Evolutionary conservation across 176 grass and related monocot genomes (phyloP), one percentile per base, ranked within the genome.

Genomic region (Aegilops bicornis): DNA sequence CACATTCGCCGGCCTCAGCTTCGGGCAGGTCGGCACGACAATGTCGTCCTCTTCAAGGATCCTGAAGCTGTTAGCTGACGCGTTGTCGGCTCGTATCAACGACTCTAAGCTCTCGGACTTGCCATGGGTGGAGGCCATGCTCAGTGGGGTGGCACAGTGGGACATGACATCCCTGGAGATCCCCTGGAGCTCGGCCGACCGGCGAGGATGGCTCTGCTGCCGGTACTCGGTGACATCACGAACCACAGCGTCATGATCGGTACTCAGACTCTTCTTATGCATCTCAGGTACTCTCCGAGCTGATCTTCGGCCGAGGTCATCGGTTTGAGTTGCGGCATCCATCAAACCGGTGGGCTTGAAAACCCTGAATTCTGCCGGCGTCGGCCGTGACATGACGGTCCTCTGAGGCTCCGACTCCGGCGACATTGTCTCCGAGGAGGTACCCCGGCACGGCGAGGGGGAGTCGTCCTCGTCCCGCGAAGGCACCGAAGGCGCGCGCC

Each of bases 241-340:
- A 83, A 87, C 37, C 6, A 86, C 37, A 3, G 87, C 62, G 73
- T 86, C 73, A 17, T 92, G 84, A 62, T 94, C 88, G 0, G 86
- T 81, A 24, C 89, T 81, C 54, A 85, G 47, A 19, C 86, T 87
- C 85, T 90, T 79, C 70, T 86, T 77, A 20, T 85, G 89, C 36
- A 72, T 54, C 40, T 85, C 90, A 0, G 59, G 81, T 67, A 37
- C 43, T 64, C 64, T 79, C 36, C 64, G 85, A 8, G 31, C 30
- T 0, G 36, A 84, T 27, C 85, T 90, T n/a, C 70, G 77, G 10
- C 52, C n/a, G 1, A 82, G 77, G 15, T 98, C 91, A 31, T 98
- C 93, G 23, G 97, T 99, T 82, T 99, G 97, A 33, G 97, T 99
- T 7, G 88, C 90, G 50, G 97, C 97, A 69, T 99, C 92, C 31